Evolutionary conservation across 306 rosid species (phyloP).

Genomic region (Oemleria cerasiformis): DNA sequence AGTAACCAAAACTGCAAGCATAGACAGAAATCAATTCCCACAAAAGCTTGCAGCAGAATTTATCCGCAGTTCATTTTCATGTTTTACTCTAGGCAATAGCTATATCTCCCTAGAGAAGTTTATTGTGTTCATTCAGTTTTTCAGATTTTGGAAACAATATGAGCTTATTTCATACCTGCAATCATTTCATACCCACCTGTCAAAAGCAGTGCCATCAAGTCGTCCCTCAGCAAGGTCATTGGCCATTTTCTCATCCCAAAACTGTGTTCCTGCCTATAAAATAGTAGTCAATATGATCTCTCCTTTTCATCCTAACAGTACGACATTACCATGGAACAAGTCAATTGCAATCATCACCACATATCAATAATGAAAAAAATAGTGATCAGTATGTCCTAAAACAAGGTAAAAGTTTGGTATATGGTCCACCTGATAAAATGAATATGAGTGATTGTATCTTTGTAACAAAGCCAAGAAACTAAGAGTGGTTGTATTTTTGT

Average conservation of each 20-base stretch:
- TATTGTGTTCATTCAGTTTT: background rate
- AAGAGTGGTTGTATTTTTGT: background rate
- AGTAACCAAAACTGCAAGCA: background rate
- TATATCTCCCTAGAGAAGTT: background rate
- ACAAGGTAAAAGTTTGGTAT: background rate
- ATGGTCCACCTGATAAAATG: background rate
- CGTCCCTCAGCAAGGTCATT: slow-evolving; percentile 75
- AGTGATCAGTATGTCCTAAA: background rate
- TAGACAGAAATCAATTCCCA: background rate
- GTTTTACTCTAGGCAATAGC: background rate
- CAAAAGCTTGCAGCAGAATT: background rate
- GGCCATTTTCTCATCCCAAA: slow-evolving; percentile 98
- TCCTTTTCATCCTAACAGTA: slow-evolving; percentile 18
- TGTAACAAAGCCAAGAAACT: background rate
- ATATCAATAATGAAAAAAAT: background rate
- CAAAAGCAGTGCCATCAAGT: slow-evolving; percentile 84
- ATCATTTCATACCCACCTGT: slow-evolving; percentile 54
- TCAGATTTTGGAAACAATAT: background rate
- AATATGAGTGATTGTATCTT: background rate
- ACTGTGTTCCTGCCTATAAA: slow-evolving; percentile 93
- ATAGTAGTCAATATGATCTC: background rate
- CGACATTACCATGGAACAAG: background rate
- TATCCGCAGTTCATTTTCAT: background rate
- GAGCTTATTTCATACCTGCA: slow-evolving; percentile 10
- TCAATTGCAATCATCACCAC: background rate